Percentiles rank a stretch among this genome's conserved stretches.
Conservation (phyloP, 768 basidiomycete genomes). For the Albatrellus ellisii region DNA sequence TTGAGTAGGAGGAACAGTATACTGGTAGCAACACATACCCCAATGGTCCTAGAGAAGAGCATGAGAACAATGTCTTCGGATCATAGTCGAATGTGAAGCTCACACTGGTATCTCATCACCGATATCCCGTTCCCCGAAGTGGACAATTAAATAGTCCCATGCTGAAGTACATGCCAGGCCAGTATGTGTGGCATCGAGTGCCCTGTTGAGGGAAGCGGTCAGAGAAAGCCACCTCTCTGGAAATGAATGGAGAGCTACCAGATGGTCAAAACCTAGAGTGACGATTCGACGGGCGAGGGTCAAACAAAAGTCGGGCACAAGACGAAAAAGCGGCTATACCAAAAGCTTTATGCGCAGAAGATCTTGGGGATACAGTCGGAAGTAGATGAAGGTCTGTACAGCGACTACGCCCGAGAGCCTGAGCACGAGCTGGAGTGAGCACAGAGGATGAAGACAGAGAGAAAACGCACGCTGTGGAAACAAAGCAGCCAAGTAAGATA, state of each 20-base stretch:
- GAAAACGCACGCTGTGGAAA: slow-evolving; percentile 6
- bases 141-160: slow-evolving; percentile 12
- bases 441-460: neutral
- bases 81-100: neutral
- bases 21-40: too few relatives aligned
- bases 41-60: slow-evolving; percentile 4
- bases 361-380: slow-evolving; percentile 6
- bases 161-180: slow-evolving; percentile 6
- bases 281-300: neutral
- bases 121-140: slow-evolving; percentile 6
- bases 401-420: slow-evolving; percentile 12
- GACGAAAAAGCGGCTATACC: neutral
- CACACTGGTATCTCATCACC: slow-evolving; percentile 6
- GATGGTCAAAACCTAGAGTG: slow-evolving; percentile 4
- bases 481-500: slow-evolving; percentile 8
- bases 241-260: slow-evolving; percentile 4
- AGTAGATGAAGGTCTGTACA: slow-evolving; percentile 9
- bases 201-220: slow-evolving; percentile 2
- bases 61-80: neutral
- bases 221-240: neutral
- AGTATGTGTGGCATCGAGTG: slow-evolving; percentile 7
- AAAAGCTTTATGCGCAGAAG: slow-evolving; percentile 1
- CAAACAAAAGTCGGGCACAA: neutral
- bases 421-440: neutral
- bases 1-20: neutral